Evolutionary conservation across 805 yeast genomes (phyloP), one percentile per base, ranked within the genome.

Genomic region (Ogataea methylovora): DNA sequence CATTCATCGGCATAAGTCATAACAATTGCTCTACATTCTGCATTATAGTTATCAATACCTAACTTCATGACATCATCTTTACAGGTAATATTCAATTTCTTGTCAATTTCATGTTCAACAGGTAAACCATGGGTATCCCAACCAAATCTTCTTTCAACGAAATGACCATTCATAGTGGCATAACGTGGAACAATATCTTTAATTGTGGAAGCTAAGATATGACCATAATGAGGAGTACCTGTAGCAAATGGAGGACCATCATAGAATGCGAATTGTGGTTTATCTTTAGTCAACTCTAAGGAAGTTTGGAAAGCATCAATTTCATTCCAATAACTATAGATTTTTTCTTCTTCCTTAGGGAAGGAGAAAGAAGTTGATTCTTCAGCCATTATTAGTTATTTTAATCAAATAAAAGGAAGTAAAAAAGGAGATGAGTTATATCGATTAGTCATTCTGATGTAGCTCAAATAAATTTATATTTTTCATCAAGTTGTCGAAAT

Each of bases 121-220:
- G 99, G 99, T 44, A 92, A 76, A 38, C 99, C 99, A 60, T 92
- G 99, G 37, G 99, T 92, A 64, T 92, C 99, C 99, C 99, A 92
- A 42, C 99, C 99, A 46, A 92, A 92, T 52, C 97, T 76, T 66
- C 99, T 84, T 63, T 85, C 96, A 28, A 92, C 98, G 50, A 82
- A 85, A 61, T 76, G 81, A 15, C 98, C 98, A 49, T 84, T 90
- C 98, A 92, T 90, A 43, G 94, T 84, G 40, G 97, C 97, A 56
- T 86, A 92, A 56, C 99, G 76, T 37, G 98, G 98, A 36, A 92
- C 90, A 46, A 92, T 85, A 65, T 92, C 99, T 62, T 90, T 92
- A 52, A 88, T 85, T 38, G 99, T 92, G 26, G 97, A 92, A 2
- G 97, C 94, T 60, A 92, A 67, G 54, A 92, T 82, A 56, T 92